These are phyloP conservation scores for Naganishia vaughanmartiniae DNA, from an alignment of 768 basidiomycete genomes.

Conservation along the genomic window DNA sequence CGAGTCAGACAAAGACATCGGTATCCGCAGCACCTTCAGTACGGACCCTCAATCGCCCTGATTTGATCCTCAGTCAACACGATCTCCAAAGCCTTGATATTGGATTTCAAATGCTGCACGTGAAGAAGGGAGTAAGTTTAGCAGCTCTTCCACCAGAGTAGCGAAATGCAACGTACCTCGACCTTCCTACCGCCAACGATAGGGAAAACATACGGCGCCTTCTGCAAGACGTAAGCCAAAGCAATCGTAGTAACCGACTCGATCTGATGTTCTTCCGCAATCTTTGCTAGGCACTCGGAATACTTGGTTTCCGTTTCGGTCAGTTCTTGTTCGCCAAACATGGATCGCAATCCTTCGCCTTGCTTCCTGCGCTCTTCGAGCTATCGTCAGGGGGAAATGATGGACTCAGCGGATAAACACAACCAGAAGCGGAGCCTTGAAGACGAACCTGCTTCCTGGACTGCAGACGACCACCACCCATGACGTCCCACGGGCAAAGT, in stretches of 20 bases:
- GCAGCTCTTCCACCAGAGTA: too few relatives aligned
- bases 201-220: constrained; percentile 27
- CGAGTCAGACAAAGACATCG: not conserved
- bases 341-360: constrained; percentile 13
- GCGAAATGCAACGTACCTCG: constrained; percentile 2
- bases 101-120: constrained; percentile 38
- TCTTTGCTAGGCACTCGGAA: constrained; percentile 5
- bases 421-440: too few relatives aligned
- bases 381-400: constrained; percentile 2
- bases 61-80: constrained; percentile 40
- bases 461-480: constrained; percentile 33
- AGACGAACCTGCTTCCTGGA: constrained; percentile 30
- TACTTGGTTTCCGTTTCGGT: constrained; percentile 12
- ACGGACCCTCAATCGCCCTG: constrained; percentile 39
- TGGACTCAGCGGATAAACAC: not conserved
- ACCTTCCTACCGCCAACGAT: constrained; percentile 26
- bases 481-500: constrained; percentile 33
- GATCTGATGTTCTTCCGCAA: constrained; percentile 16
- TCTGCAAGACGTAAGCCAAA: constrained; percentile 24
- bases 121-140: not conserved
- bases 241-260: constrained; percentile 14
- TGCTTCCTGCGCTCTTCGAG: constrained; percentile 6
- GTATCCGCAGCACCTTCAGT: not conserved
- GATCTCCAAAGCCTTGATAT: constrained; percentile 35
- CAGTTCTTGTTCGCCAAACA: constrained; percentile 1